phyloP scores from a whole-genome alignment of 371 early-diverging fungal species.

The Lichtheimia hyalospora region DNA sequence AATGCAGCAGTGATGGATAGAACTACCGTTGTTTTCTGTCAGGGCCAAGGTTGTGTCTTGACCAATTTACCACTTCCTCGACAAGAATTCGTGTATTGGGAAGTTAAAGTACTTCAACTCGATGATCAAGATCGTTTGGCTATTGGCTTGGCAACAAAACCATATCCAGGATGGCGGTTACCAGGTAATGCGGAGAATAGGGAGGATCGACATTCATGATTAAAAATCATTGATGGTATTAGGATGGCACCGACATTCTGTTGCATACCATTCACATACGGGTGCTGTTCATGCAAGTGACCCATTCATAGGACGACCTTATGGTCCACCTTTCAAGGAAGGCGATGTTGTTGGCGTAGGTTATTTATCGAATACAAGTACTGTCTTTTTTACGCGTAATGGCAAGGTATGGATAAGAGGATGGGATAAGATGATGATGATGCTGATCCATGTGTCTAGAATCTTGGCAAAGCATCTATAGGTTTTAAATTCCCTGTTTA shows the following conservation, averaged over 20 bases:
- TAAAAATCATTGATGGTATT: not conserved
- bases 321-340: slow-evolving; percentile 60
- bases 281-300: slow-evolving; percentile 60
- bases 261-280: slow-evolving; percentile 65
- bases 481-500: slow-evolving; percentile 51
- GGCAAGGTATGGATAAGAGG: slow-evolving; percentile 38
- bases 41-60: slow-evolving; percentile 70
- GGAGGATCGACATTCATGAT: not conserved
- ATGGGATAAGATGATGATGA: not conserved
- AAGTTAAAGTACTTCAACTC: slow-evolving; percentile 65
- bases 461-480: slow-evolving; percentile 51
- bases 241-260: slow-evolving; percentile 63
- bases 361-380: slow-evolving; percentile 61
- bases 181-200: slow-evolving; percentile 46
- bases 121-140: slow-evolving; percentile 41
- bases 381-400: slow-evolving; percentile 74
- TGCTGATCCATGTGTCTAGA: slow-evolving; percentile 12
- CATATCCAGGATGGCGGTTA: slow-evolving; percentile 60
- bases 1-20: slow-evolving; percentile 69
- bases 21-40: slow-evolving; percentile 66
- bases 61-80: slow-evolving; percentile 73
- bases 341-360: slow-evolving; percentile 77
- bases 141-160: slow-evolving; percentile 64
- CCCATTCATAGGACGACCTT: slow-evolving; percentile 55
- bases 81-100: slow-evolving; percentile 70